Base-by-base conservation (phyloP, 345 rosid species). In the Boechera retrofracta region DNA sequence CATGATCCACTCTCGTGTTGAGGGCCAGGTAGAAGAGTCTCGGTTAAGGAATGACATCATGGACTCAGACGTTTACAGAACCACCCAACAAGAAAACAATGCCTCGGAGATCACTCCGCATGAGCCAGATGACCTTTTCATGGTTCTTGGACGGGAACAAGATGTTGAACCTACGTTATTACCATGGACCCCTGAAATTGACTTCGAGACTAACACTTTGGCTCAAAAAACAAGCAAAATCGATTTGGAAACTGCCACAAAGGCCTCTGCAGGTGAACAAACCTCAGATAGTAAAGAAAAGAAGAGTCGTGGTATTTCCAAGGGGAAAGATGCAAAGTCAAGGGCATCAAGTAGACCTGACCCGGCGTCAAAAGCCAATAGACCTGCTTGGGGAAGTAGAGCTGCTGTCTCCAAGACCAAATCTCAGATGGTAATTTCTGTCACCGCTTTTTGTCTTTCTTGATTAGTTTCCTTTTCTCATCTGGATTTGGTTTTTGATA, bases 81-180 rank as follows among this genome's bases (percentile, higher is more conserved):
- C 77, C 49, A 45, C 72, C 65, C 85, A 69, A 73, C 71, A 81
- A 24, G 89, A 83, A 69, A 82, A 84, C 74, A 69, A 56, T 58
- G 69, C 60, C 36, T 55, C 74, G 0, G 89, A 89, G 49, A 68
- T 64, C 64, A 76, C 69, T 9, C 80, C 21, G 10, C 71, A 80
- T 59, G 97, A 95, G 63, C 99, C 98, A 67, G 98, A 95, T 85
- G 99, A 95, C 57, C 97, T 95, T 76, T 88, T 78, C 79, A 91
- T 95, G 97, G 86, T 95, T 77, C 89, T 88, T 70, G 94, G 88
- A 66, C 93, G 91, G 52, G 88, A 88, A 80, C 82, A 88, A 44
- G 84, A 77, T 38, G 81, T 77, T 13, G 85, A 87, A 41, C 77
- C 77, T 58, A 77, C 75, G 48, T 71, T 57, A 18, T 64, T 83